Conservation (phyloP, 2,329 filamentous ascomycete species). For the Fusarium sarcochroum region DNA sequence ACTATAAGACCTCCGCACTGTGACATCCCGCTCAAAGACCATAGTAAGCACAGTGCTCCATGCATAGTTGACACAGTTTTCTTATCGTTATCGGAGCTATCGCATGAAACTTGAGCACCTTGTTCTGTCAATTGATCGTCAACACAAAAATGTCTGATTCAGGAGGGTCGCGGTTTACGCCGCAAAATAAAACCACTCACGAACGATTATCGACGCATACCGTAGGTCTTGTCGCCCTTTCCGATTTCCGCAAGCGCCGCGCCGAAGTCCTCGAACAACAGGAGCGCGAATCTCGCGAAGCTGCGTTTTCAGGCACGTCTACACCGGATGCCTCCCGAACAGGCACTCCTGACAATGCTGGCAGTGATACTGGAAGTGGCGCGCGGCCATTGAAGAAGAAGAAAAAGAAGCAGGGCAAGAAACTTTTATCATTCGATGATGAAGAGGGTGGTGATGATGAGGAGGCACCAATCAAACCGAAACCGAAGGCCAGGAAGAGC, state of each 20-base stretch:
- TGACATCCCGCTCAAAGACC: rapidly evolving
- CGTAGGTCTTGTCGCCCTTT: slow-evolving; percentile 90
- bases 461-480: slow-evolving; percentile 49
- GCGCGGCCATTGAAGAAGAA: slow-evolving; percentile 51
- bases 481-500: slow-evolving; percentile 55
- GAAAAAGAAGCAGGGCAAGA: slow-evolving; percentile 61
- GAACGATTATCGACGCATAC: slow-evolving; percentile 88
- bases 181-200: slow-evolving; percentile 82
- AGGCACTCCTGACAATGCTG: slow-evolving; percentile 62
- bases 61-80: background rate
- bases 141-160: slow-evolving; percentile 58
- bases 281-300: slow-evolving; percentile 82
- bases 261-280: slow-evolving; percentile 94
- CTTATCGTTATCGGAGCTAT: slow-evolving; percentile 29
- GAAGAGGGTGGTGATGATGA: slow-evolving; percentile 77
- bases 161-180: slow-evolving; percentile 74
- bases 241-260: slow-evolving; percentile 95
- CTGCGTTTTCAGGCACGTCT: slow-evolving; percentile 60
- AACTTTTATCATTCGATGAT: slow-evolving; percentile 74
- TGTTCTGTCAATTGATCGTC: background rate
- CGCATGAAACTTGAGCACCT: slow-evolving; percentile 3
- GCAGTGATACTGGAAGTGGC: slow-evolving; percentile 52
- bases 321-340: slow-evolving; percentile 66
- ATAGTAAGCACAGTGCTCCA: background rate
- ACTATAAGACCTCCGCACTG: no score